Base-by-base conservation (phyloP, 176 grass and related monocot species). In the Dendrocalamus sinicus region DNA sequence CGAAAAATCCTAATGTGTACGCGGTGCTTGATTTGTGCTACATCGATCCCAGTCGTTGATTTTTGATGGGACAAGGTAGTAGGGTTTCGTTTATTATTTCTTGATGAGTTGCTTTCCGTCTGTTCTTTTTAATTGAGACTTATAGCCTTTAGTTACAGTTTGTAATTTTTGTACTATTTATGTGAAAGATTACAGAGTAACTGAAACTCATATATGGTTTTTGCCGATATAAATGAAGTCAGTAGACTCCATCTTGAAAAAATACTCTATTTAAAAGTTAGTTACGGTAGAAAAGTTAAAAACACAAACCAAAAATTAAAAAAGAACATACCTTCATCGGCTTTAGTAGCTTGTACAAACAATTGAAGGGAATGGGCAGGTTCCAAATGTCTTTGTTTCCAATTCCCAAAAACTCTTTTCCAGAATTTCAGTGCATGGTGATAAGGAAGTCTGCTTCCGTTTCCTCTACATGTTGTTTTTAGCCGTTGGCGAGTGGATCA, bases 11-110 rank as follows among this genome's bases (percentile, higher is more conserved):
- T 66, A 1, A 4, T 26, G 32, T 9, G 15, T 47, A 22, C 24
- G 44, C 28, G 77, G 61, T 78, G 22, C n/a, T 78, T 77, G 22
- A 26, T 63, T 52, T 39, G 40, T 51, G 77, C 78, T 80, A 17
- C 78, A 45, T 67, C 46, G 45, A 80, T 15, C 46, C 62, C 35
- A 40, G 3, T 28, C 70, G 26, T 60, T 15, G 24, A 63, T 64
- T 71, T 47, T 73, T 44, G 26, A 30, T 35, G 54, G 54, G 41
- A 73, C 69, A 60, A 72, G 11, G 53, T n/a, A 74, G 70, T 48
- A 64, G 55, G 70, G 43, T 51, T 83, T 67, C 8, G 28, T 79
- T 79, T 32, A 19, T 39, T 39, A 44, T 11, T 23, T 72, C 52
- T 72, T 6, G 81, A 13, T 37, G 55, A 2, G 30, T 32, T 32